These are phyloP conservation scores for Cicer chorassanicum DNA, from an alignment of 306 rosid genomes.

Conservation along the genomic window DNA sequence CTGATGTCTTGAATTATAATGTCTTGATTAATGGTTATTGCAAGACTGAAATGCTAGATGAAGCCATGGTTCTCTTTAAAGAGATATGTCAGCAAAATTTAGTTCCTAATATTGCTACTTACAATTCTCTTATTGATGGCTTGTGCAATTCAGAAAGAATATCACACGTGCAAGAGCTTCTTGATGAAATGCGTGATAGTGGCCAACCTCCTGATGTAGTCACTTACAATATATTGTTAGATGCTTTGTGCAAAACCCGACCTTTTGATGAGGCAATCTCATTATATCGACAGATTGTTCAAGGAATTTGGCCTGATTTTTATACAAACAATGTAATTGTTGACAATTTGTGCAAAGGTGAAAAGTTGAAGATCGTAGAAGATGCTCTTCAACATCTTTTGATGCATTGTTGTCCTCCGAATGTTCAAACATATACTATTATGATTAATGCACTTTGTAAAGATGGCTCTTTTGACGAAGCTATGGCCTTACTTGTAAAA, in stretches of 20 bases:
- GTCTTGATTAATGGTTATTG: constrained; percentile 56
- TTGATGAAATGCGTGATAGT: constrained; percentile 43
- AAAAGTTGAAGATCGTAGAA: constrained; percentile 39
- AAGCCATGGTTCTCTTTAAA: constrained; percentile 50
- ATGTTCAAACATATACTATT: constrained; percentile 50
- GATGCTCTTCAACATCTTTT: constrained; percentile 43
- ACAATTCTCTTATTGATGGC: constrained; percentile 49
- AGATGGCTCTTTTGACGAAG: constrained; percentile 47
- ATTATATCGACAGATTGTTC: constrained; percentile 39
- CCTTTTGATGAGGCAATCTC: constrained; percentile 47
- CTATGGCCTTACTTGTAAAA: constrained; percentile 37
- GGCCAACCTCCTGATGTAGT: constrained; percentile 47
- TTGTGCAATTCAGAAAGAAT: constrained; percentile 47
- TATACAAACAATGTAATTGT: neutral
- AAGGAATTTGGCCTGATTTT: constrained; percentile 44
- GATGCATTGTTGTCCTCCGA: constrained; percentile 37
- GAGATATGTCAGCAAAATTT: constrained; percentile 41
- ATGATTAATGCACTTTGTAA: constrained; percentile 51
- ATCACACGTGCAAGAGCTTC: constrained; percentile 42
- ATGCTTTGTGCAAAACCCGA: constrained; percentile 45
- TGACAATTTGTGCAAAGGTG: constrained; percentile 45
- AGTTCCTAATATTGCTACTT: constrained; percentile 45
- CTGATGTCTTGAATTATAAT: constrained; percentile 46
- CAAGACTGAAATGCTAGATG: constrained; percentile 46
- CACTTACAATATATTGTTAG: constrained; percentile 50